phyloP scores from a whole-genome alignment of 2,329 filamentous ascomycete species.

The Neonectria faginata region DNA sequence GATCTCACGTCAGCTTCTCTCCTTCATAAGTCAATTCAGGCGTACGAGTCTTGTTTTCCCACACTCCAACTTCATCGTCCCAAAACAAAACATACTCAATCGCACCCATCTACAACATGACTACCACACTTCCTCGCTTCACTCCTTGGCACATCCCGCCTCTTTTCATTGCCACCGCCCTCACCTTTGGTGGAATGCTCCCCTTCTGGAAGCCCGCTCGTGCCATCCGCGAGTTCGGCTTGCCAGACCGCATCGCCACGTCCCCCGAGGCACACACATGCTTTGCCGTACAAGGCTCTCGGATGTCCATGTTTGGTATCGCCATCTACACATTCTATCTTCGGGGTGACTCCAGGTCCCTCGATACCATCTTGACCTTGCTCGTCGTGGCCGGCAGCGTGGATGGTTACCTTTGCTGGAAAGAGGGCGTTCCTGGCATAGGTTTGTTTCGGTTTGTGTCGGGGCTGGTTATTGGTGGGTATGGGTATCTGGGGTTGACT shows the following conservation, averaged over 20 bases:
- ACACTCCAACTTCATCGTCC: not conserved
- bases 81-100: not conserved
- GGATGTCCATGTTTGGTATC: conserved; percentile 36
- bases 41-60: too few species aligned
- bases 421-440: conserved; percentile 34
- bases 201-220: conserved; percentile 48
- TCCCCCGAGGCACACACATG: conserved; percentile 47
- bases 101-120: conserved; percentile 1
- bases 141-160: conserved; percentile 44
- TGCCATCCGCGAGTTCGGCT: conserved; percentile 50
- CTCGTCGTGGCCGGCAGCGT: conserved; percentile 33
- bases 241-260: conserved; percentile 47
- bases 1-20: too few species aligned
- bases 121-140: conserved; percentile 25
- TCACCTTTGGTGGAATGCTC: conserved; percentile 49
- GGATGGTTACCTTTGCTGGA: conserved; percentile 43
- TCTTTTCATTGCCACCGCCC: conserved; percentile 46
- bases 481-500: conserved; percentile 38
- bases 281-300: conserved; percentile 45
- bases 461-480: conserved; percentile 30
- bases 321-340: conserved; percentile 42
- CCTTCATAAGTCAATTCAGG: too few species aligned
- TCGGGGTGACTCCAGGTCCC: conserved; percentile 28
- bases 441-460: conserved; percentile 32
- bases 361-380: conserved; percentile 41